Evolutionary conservation across 345 rosid genomes (phyloP), one percentile per base, ranked within the genome.

Genomic region (Cardamine occulta): DNA sequence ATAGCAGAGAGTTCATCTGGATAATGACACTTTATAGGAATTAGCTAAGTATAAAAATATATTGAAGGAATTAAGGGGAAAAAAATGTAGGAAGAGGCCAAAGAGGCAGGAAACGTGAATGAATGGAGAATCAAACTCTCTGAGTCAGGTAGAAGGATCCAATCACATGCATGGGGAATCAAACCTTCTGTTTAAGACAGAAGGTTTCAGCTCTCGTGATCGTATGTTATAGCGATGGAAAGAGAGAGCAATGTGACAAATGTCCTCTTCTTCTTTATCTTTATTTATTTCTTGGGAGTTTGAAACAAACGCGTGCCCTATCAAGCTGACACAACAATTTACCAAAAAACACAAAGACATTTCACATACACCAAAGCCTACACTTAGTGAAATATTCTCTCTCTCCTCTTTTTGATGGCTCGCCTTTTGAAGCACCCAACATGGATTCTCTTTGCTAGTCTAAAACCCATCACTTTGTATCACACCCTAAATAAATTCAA

Each of bases 231-330:
- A 28, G 26, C 3, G n/a, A 59, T 28, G 14, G 66, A 55, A 6
- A 75, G 40, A 75, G 18, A 32, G 57, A 44, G 23, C 49, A 76
- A 62, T 53, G 75, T 69, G 70, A 69, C 80, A 77, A 77, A 63
- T 70, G 73, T 65, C 73, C 28, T 59, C 44, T 53, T 70, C 66
- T 64, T 57, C 77, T 77, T 77, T 70, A 42, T 52, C 80, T 76
- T 63, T 55, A 34, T 45, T 5, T 15, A 63, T 68, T 61, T 74
- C 34, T 73, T 79, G 78, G 82, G 82, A 73, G 71, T 73, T 79
- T 79, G 78, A 79, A 77, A 74, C 74, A 73, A 72, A 61, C 70
- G 82, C 82, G 78, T 79, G 82, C 82, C 82, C 74, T 73, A 67
- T 62, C 60, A 60, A 67, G 74, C 82, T 79, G 82, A 79, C 82